Conservation (phyloP, 2,329 filamentous ascomycete species). For the Paraphaeosphaeria minitans region DNA sequence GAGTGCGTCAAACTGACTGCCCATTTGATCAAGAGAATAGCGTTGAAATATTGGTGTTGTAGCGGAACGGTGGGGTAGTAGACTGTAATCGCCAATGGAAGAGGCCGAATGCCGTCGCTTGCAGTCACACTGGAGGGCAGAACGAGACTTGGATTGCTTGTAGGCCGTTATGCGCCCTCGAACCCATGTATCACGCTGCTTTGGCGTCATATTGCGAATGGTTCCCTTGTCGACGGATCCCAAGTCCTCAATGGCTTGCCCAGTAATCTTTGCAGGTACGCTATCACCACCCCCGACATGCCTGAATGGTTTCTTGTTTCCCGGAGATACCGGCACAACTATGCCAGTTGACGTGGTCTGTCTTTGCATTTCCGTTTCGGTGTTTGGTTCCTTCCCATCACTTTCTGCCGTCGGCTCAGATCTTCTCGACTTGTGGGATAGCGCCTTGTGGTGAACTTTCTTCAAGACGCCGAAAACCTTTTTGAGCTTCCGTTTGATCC, state of each 20-base stretch:
- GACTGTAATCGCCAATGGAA: conserved; percentile 14
- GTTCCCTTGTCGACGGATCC: conserved; percentile 15
- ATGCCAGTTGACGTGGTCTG: neutral
- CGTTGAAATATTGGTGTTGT: neutral
- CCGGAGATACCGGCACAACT: neutral
- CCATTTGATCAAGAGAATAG: conserved; percentile 8
- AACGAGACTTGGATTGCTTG: conserved; percentile 12
- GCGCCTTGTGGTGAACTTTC: neutral
- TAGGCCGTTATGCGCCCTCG: conserved; percentile 26
- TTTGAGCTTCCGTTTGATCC: conserved; percentile 12
- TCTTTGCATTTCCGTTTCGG: neutral
- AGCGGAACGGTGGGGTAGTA: conserved; percentile 4
- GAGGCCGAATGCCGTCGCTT: conserved; percentile 1
- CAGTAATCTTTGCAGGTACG: neutral
- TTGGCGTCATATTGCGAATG: conserved; percentile 17
- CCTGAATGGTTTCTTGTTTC: neutral
- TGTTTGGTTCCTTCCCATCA: conserved; percentile 4
- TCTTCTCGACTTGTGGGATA: neutral
- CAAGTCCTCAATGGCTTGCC: conserved; percentile 13
- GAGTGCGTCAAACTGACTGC: conserved; percentile 11
- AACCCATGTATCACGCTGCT: conserved; percentile 22
- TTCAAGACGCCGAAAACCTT: conserved; percentile 9
- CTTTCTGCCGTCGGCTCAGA: neutral
- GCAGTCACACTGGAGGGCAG: conserved; percentile 4
- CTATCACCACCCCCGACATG: conserved; percentile 1